Percentiles rank a stretch among this genome's conserved stretches.
These are phyloP conservation scores for Phytophthora parvispora DNA, from an alignment of 352 stramenopile genomes.

Conservation along the genomic window DNA sequence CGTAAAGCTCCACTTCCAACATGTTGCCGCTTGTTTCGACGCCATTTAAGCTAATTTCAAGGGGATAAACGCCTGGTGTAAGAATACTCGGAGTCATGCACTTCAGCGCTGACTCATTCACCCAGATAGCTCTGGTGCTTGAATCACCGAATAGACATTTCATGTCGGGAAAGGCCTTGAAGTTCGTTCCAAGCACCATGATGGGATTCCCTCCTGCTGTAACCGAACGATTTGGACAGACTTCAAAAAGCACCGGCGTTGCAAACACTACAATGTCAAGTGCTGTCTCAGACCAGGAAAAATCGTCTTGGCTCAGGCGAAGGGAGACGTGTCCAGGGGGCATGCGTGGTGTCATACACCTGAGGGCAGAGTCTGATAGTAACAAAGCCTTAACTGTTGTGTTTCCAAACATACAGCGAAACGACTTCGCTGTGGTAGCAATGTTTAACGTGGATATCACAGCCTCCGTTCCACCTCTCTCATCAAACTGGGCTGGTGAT, in stretches of 20 bases:
- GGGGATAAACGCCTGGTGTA: not conserved
- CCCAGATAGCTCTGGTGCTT: constrained; percentile 21
- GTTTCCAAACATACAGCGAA: constrained; percentile 52
- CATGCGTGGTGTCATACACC: constrained; percentile 38
- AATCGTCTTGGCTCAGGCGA: constrained; percentile 44
- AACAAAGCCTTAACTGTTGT: constrained; percentile 28
- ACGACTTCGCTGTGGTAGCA: constrained; percentile 14
- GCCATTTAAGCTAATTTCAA: constrained; percentile 53
- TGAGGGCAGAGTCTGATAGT: constrained; percentile 37
- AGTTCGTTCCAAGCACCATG: constrained; percentile 51
- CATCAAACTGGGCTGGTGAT: constrained; percentile 47
- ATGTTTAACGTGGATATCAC: constrained; percentile 46
- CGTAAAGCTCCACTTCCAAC: constrained; percentile 32
- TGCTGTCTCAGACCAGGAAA: constrained; percentile 41
- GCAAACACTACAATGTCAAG: constrained; percentile 43
- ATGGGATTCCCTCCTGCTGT: constrained; percentile 20
- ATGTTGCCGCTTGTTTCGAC: constrained; percentile 43
- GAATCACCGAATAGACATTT: constrained; percentile 48
- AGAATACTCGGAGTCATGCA: constrained; percentile 39
- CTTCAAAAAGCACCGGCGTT: constrained; percentile 42
- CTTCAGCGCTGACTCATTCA: constrained; percentile 40
- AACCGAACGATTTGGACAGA: constrained; percentile 21
- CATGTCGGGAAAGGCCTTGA: constrained; percentile 34
- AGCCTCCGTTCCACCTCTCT: constrained; percentile 49
- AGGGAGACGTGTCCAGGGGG: constrained; percentile 30